Percentiles rank a stretch among this genome's conserved stretches.
phyloP scores from a whole-genome alignment of 192 early-diverging fungal species.

The Rhizoclosmatium sp. region DNA sequence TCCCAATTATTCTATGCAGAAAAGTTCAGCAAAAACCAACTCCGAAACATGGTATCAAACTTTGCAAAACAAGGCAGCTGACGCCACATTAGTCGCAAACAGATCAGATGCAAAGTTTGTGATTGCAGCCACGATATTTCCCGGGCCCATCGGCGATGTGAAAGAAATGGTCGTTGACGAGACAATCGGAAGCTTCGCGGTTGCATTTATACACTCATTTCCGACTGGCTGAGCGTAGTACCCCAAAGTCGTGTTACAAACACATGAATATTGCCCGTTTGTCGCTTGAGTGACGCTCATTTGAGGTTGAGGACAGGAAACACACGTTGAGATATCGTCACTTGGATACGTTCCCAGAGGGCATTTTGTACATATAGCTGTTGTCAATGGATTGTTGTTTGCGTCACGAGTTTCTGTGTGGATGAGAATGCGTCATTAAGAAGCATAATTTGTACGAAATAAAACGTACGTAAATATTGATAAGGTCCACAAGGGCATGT shows the following conservation, averaged over 20 bases:
- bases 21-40: slow-evolving; percentile 18
- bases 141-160: slow-evolving; percentile 26
- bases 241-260: slow-evolving; percentile 45
- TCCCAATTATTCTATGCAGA: slow-evolving; percentile 44
- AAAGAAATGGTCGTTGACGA: slow-evolving; percentile 28
- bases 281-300: not conserved
- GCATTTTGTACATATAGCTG: slow-evolving; percentile 11
- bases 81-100: slow-evolving; percentile 28
- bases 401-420: not conserved
- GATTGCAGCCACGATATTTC: slow-evolving; percentile 1
- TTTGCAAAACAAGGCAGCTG: slow-evolving; percentile 19
- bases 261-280: slow-evolving; percentile 44
- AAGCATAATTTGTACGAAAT: not conserved
- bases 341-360: slow-evolving; percentile 26
- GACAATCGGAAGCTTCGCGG: slow-evolving; percentile 1
- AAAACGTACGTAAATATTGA: slow-evolving; percentile 20
- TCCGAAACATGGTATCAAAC: slow-evolving; percentile 39
- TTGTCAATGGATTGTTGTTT: not conserved
- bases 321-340: slow-evolving; percentile 13
- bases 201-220: slow-evolving; percentile 32
- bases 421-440: too few species aligned
- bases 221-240: slow-evolving; percentile 39
- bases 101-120: slow-evolving; percentile 15
- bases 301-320: slow-evolving; percentile 11
- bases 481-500: slow-evolving; percentile 6